Conservation (phyloP, 352 stramenopile species). For the Phytophthora vignae region DNA sequence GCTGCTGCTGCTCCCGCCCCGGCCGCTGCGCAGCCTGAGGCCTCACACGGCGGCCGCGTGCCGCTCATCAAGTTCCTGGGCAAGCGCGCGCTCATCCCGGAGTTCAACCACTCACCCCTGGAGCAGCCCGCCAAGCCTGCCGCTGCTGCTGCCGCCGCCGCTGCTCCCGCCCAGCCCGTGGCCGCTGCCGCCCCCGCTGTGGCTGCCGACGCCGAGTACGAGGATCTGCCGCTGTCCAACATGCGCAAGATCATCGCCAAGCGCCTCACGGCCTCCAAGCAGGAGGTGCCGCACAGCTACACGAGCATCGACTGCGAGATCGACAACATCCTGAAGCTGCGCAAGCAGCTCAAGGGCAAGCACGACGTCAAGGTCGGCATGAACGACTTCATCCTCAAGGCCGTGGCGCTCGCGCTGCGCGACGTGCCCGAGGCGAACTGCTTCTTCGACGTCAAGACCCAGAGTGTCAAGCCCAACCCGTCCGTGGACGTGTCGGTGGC, state of each 20-base stretch:
- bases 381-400: conserved; percentile 99
- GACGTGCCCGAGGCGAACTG: conserved; percentile 96
- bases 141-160: conserved; percentile 6
- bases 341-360: conserved; percentile 93
- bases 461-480: conserved; percentile 84
- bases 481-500: conserved; percentile 98
- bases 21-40: not conserved
- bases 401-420: conserved; percentile 95
- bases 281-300: conserved; percentile 97
- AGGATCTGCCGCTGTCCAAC: conserved; percentile 91
- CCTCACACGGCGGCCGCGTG: conserved; percentile 43
- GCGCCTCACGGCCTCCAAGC: conserved; percentile 97
- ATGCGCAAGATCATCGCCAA: conserved; percentile 99
- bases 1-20: not conserved
- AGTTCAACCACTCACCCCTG: conserved; percentile 46
- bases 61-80: conserved; percentile 89
- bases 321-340: conserved; percentile 90
- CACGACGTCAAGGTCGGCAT: conserved; percentile 98
- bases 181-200: conserved; percentile 18
- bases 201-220: conserved; percentile 57
- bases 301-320: conserved; percentile 96
- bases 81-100: conserved; percentile 75
- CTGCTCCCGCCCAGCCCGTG: conserved; percentile 18
- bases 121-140: conserved; percentile 28
- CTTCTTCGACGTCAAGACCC: conserved; percentile 70